Conservation (phyloP, 768 basidiomycete genomes). For the Melanogaster broomeanus region DNA sequence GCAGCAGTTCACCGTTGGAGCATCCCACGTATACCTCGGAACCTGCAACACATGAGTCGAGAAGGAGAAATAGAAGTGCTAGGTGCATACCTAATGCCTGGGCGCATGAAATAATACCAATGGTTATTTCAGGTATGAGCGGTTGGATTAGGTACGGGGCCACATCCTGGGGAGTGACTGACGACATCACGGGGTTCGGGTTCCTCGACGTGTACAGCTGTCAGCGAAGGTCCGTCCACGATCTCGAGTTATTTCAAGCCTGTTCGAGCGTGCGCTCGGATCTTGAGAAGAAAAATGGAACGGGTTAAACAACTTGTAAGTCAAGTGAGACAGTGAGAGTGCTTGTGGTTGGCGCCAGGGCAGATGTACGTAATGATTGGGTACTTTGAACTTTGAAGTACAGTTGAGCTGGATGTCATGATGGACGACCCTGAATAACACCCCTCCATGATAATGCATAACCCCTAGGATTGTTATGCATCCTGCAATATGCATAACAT, state of each 20-base stretch:
- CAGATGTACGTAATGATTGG: background rate
- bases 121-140: constrained; percentile 41
- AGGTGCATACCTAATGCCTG: constrained; percentile 55
- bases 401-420: no score
- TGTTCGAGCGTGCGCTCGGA: background rate
- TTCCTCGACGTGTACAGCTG: background rate
- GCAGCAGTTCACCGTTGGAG: constrained; percentile 80
- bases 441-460: no score
- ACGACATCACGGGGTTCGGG: constrained; percentile 15
- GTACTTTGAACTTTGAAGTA: no score
- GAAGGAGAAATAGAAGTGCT: background rate
- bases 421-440: no score
- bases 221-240: background rate
- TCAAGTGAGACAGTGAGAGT: no score
- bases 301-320: no score
- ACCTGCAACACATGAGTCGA: constrained; percentile 41
- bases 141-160: constrained; percentile 63
- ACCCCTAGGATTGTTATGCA: no score
- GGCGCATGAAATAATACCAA: constrained; percentile 39
- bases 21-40: constrained; percentile 88
- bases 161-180: constrained; percentile 45
- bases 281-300: background rate
- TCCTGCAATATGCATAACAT: no score
- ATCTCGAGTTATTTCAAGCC: background rate
- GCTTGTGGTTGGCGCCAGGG: no score